Percentiles rank a stretch among this genome's conserved stretches.
Evolutionary conservation across 2,329 filamentous ascomycete genomes (phyloP).

Genomic region (Aurifilum marmelostoma): DNA sequence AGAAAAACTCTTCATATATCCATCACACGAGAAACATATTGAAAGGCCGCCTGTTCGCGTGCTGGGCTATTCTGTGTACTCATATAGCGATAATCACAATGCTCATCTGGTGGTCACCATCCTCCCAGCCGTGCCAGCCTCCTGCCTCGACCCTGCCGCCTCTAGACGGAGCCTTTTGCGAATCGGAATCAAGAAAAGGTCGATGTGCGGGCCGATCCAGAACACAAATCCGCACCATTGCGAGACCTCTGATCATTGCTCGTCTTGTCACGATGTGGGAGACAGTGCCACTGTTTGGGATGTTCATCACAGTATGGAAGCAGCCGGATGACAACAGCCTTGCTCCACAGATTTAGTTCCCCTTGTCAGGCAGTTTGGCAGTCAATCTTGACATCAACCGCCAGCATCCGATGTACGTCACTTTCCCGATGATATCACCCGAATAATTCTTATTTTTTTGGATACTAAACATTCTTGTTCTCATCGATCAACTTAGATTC

Average conservation of each 20-base stretch:
- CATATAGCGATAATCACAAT: too few relatives aligned
- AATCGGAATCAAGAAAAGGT: neutral
- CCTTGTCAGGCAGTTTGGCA: neutral
- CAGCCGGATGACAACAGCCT: neutral
- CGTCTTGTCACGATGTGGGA: conserved; percentile 15
- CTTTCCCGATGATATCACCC: neutral
- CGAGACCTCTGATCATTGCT: conserved; percentile 21
- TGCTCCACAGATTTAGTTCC: conserved; percentile 6
- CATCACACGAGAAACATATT: neutral
- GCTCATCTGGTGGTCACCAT: too few relatives aligned
- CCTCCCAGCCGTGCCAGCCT: neutral
- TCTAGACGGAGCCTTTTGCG: neutral
- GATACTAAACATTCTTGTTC: neutral
- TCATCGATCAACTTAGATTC: neutral
- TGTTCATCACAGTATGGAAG: neutral
- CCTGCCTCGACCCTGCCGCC: neutral
- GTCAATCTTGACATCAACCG: neutral
- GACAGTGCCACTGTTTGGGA: conserved; percentile 7
- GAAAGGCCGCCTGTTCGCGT: neutral
- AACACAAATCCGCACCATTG: conserved; percentile 2
- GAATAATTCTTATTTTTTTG: neutral
- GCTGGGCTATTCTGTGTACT: neutral
- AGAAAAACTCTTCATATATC: neutral
- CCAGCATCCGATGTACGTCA: conserved; percentile 14
- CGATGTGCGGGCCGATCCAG: conserved; percentile 9